Conservation (phyloP, 331 rosid genomes). For the Rhamnella rubrinervis region DNA sequence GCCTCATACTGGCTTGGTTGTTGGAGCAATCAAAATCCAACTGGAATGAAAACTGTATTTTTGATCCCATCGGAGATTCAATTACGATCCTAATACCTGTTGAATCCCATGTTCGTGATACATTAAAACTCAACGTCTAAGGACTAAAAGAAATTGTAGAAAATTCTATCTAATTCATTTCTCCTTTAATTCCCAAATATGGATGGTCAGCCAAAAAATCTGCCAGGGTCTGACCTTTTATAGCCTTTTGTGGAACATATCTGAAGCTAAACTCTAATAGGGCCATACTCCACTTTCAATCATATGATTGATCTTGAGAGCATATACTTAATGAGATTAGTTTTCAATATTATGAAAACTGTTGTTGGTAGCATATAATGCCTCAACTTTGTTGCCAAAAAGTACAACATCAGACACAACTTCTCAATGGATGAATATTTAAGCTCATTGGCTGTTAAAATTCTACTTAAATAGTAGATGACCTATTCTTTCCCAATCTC, state of each 20-base stretch:
- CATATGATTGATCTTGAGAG: not conserved
- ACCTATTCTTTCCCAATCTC: not conserved
- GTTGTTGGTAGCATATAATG: not conserved
- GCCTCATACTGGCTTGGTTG: not conserved
- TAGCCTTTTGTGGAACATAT: not conserved
- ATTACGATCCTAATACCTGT: not conserved
- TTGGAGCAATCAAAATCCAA: not conserved
- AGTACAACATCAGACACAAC: not conserved
- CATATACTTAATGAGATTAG: not conserved
- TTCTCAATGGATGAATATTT: not conserved
- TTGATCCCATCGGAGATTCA: not conserved
- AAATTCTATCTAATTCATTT: not conserved
- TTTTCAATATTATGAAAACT: too few species aligned
- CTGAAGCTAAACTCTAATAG: not conserved
- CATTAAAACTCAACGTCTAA: not conserved
- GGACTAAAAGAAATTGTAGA: too few species aligned
- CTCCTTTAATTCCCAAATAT: not conserved
- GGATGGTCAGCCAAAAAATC: not conserved
- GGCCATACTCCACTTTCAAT: not conserved
- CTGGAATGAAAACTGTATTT: not conserved
- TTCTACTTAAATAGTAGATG: not conserved
- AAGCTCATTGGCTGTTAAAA: rapidly evolving
- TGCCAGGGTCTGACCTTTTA: not conserved
- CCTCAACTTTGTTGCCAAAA: not conserved
- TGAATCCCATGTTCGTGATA: not conserved